Evolutionary conservation across 179 eudicot genomes (phyloP).

Genomic region (Silene coronaria): DNA sequence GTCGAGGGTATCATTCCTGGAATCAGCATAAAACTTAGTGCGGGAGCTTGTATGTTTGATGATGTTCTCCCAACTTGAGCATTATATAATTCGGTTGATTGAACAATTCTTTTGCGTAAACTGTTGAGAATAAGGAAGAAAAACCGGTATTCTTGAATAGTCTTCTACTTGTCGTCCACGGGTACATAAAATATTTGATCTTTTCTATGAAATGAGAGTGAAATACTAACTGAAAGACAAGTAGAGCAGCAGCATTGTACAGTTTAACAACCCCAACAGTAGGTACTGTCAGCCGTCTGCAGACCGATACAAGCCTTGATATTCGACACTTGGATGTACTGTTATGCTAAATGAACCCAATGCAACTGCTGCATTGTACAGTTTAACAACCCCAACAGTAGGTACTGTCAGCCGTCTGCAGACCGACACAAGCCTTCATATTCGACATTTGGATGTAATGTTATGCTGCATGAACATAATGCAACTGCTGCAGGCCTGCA

Average conservation of each 20-base stretch:
- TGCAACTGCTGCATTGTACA: background rate
- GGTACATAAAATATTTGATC: background rate
- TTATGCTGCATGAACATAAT: background rate
- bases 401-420: background rate
- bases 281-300: background rate
- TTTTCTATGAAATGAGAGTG: background rate
- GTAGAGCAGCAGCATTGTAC: background rate
- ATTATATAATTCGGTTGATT: background rate
- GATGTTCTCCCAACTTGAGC: background rate
- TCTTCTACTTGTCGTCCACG: background rate
- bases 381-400: background rate
- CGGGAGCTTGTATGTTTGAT: too few species aligned
- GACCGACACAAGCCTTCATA: background rate
- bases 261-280: background rate
- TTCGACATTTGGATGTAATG: background rate
- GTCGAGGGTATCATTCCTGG: too few species aligned
- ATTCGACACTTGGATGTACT: background rate
- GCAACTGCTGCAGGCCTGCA: too few species aligned
- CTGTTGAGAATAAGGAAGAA: background rate
- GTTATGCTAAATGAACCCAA: background rate
- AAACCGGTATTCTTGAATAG: background rate
- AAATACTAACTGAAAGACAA: background rate
- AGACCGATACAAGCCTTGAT: background rate
- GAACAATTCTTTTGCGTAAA: background rate
- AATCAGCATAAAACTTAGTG: too few species aligned